A percentile compares a stretch with the other conserved stretches of the same genome.
Conservation (phyloP, 2,329 filamentous ascomycete species). For the Phaeosphaeria sp. region DNA sequence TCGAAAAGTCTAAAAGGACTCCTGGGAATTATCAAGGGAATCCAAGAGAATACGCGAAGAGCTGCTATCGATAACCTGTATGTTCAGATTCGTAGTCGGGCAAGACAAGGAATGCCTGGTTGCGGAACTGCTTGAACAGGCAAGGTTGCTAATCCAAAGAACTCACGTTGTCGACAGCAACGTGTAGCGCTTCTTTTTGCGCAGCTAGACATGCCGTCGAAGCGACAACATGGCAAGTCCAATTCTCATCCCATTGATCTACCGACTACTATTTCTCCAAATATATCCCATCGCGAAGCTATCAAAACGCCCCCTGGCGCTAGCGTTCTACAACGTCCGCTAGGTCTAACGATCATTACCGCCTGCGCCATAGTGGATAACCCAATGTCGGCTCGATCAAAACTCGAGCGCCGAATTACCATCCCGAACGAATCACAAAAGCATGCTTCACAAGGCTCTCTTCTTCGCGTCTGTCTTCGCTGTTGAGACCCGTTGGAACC, state of each 20-base stretch:
- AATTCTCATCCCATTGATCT: neutral
- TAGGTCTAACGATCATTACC: neutral
- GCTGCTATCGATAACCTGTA: neutral
- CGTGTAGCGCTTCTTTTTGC: neutral
- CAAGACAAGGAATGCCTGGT: neutral
- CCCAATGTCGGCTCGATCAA: neutral
- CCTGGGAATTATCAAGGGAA: neutral
- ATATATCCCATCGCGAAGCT: neutral
- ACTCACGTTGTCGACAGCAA: neutral
- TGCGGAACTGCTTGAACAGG: too few species aligned
- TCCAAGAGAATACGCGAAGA: neutral
- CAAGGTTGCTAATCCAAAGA: neutral
- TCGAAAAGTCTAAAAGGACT: neutral
- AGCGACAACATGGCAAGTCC: neutral
- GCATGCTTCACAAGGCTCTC: neutral
- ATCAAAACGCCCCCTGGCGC: neutral
- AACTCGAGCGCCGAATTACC: neutral
- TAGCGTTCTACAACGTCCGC: conserved; percentile 1
- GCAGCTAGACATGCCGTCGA: neutral
- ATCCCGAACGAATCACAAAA: neutral
- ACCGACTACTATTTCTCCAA: neutral
- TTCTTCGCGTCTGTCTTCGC: neutral
- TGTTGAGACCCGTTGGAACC: neutral
- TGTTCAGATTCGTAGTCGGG: neutral
- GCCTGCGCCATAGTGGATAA: conserved; percentile 1